A percentile compares a stretch with the other conserved stretches of the same genome.
Conservation (phyloP, 78 protist species). For the Dictyostelium brefeldianum region DNA sequence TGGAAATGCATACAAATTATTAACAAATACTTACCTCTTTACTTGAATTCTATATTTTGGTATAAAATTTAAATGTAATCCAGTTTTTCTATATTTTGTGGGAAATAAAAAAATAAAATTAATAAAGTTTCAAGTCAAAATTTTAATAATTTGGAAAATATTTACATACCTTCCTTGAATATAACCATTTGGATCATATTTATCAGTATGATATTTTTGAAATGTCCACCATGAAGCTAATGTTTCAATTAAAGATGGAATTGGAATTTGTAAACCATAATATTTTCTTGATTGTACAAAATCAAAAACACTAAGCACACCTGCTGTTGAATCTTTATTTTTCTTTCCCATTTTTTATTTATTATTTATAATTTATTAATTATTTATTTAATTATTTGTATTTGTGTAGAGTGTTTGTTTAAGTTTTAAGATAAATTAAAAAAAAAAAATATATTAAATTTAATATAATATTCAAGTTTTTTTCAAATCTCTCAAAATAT, state of each 20-base stretch:
- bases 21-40: too few relatives aligned
- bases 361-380: neutral
- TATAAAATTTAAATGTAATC: conserved; percentile 72
- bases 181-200: conserved; percentile 66
- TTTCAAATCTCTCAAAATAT: too few relatives aligned
- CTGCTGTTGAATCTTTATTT: conserved; percentile 73
- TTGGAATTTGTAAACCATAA: conserved; percentile 73
- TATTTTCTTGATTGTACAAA: conserved; percentile 83
- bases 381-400: too few relatives aligned
- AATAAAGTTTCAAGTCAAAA: neutral
- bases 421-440: too few relatives aligned
- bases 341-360: neutral
- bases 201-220: conserved; percentile 64
- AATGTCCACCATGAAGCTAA: conserved; percentile 69
- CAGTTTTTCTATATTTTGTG: conserved; percentile 59
- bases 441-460: too few relatives aligned
- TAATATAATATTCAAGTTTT: too few relatives aligned
- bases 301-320: conserved; percentile 75
- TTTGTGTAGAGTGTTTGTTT: neutral
- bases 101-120: neutral
- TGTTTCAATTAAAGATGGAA: conserved; percentile 23
- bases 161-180: conserved; percentile 84
- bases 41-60: conserved; percentile 67
- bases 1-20: too few relatives aligned
- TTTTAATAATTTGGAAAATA: too few relatives aligned